Base-by-base conservation (phyloP, 805 yeast genomes). In the Ogataea pilisensis region DNA sequence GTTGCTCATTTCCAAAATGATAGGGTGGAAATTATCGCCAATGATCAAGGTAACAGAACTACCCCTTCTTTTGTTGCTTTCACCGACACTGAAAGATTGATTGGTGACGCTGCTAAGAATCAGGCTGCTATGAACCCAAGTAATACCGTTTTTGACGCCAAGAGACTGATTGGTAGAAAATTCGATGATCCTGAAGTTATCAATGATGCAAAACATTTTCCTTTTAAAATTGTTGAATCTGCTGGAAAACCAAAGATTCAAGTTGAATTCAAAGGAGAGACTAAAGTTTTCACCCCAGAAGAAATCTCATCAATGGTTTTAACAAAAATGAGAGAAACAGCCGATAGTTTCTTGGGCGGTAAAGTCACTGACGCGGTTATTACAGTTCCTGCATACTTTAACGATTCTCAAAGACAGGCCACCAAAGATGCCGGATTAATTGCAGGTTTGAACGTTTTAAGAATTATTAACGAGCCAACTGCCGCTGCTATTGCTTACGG, bases 1-100 rank as follows among this genome's bases (percentile, higher is more conserved):
- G 98, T 91, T 48, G 98, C 96, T 60, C 89, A 61, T n/a, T 61
- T 61, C 63, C 58, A 57, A 40, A 53, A 60, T 6, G 66, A 65
- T 22, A 57, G 95, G 58, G 97, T 90, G 45, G 97, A 91, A 63
- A 90, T 90, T 61, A 80, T 90, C 60, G 96, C 97, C 58, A 90
- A 90, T 63, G 96, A 90, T 68, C 97, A 91, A 73, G 98, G 98
- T 75, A 90, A 91, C 78, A 85, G 97, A 76, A 91, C 95, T 48
- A 90, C 97, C 16, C 97, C 97, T 28, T 89, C 97, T 27, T 90
- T 85, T 65, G 97, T 91, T 48, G 96, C 95, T 38, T 90, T 90
- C 79, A 88, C 95, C 24, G 96, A 88, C 63, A 77, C 90, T 31
- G 98, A 91, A 73, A 84, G 96, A 72, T 76, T 89, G 59, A 89